Evolutionary conservation across 331 rosid genomes (phyloP).

Genomic region (Spiraea crenata): DNA sequence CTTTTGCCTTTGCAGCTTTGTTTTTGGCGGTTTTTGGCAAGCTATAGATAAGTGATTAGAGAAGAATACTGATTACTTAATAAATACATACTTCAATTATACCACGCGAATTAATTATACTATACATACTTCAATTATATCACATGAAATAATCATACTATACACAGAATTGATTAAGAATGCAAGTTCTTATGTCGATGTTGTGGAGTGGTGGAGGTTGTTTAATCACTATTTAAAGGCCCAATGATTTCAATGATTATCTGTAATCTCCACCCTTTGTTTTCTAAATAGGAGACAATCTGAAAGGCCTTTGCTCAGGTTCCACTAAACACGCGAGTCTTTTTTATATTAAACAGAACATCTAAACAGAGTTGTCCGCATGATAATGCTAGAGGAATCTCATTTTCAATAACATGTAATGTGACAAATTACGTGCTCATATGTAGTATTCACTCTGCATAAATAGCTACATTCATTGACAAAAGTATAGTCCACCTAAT

Average conservation of each 20-base stretch:
- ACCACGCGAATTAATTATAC: too few relatives aligned
- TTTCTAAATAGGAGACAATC: conserved; percentile 39
- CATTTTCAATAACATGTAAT: too few relatives aligned
- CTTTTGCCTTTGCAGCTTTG: background rate
- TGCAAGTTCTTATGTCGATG: background rate
- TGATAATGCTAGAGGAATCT: too few relatives aligned
- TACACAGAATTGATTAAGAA: too few relatives aligned
- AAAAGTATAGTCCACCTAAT: too few relatives aligned
- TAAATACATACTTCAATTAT: too few relatives aligned
- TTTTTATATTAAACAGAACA: background rate
- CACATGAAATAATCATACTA: too few relatives aligned
- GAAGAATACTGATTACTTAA: background rate
- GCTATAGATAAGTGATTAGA: background rate
- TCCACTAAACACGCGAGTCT: conserved; percentile 18
- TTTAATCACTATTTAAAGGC: conserved; percentile 22
- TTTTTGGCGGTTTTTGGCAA: background rate
- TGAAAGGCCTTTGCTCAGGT: conserved; percentile 17
- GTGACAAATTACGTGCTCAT: too few relatives aligned
- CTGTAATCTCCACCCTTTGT: conserved; percentile 35
- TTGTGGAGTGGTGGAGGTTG: background rate
- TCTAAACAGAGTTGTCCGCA: too few relatives aligned
- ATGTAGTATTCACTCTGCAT: too few relatives aligned
- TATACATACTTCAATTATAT: too few relatives aligned
- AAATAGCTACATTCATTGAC: too few relatives aligned
- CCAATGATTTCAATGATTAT: conserved; percentile 46